These are phyloP conservation scores for Chalara sp. DNA, from an alignment of 2,329 filamentous ascomycete species.

Conservation along the genomic window DNA sequence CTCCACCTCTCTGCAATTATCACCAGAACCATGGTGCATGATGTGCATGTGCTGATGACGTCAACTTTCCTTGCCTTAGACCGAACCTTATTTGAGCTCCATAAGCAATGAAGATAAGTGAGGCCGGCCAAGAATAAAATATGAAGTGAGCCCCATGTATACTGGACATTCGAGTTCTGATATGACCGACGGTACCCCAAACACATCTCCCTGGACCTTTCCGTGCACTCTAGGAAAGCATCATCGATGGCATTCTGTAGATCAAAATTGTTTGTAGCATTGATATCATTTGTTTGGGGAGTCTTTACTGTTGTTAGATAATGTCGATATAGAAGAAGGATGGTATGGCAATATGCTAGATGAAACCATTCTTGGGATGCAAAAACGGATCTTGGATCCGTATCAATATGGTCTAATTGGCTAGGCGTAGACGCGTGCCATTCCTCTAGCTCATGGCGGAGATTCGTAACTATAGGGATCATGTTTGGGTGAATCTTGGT, in stretches of 20 bases:
- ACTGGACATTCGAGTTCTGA: constrained; percentile 10
- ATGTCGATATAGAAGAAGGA: neutral
- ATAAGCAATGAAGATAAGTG: constrained; percentile 29
- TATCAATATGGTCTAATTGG: neutral
- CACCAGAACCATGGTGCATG: constrained; percentile 26
- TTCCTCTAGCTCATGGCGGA: neutral
- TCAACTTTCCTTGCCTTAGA: constrained; percentile 7
- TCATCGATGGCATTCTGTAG: too few relatives aligned
- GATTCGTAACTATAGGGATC: neutral
- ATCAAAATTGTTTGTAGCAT: too few relatives aligned
- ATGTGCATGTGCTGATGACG: constrained; percentile 23
- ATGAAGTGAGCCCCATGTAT: constrained; percentile 20
- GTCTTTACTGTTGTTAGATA: neutral
- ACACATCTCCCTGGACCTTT: neutral
- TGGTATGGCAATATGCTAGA: neutral
- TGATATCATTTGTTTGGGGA: neutral
- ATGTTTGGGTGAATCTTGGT: neutral
- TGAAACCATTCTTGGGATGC: neutral
- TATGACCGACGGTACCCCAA: neutral
- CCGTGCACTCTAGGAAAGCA: neutral
- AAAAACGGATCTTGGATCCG: neutral
- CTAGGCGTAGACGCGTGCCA: neutral
- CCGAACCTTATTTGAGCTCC: constrained; percentile 20
- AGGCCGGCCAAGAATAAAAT: constrained; percentile 20
- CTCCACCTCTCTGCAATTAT: constrained; percentile 28